A percentile compares a stretch with the other conserved stretches of the same genome.
phyloP scores from a whole-genome alignment of 805 yeast species.

The Suhomyces vadensis region DNA sequence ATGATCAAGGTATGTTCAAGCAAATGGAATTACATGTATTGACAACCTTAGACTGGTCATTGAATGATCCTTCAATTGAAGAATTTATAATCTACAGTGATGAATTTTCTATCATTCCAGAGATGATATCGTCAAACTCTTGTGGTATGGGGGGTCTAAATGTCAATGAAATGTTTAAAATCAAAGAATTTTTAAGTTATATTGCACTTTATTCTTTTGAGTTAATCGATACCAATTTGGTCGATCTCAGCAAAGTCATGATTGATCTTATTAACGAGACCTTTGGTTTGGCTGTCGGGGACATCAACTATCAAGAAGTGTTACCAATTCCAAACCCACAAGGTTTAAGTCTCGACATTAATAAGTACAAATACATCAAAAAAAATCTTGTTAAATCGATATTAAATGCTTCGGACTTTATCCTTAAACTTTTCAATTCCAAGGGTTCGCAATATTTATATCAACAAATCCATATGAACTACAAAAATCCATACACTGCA shows the following conservation, averaged over 20 bases:
- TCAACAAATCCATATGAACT: constrained; percentile 9
- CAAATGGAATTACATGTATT: constrained; percentile 81
- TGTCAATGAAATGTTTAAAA: constrained; percentile 38
- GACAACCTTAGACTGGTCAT: constrained; percentile 69
- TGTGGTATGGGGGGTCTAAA: constrained; percentile 8
- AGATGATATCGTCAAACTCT: neutral
- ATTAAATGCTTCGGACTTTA: constrained; percentile 28
- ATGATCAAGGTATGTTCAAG: constrained; percentile 45
- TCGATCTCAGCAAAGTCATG: constrained; percentile 32
- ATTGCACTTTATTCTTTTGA: constrained; percentile 49
- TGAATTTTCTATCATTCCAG: constrained; percentile 25
- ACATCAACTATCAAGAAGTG: constrained; percentile 11
- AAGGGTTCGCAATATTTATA: constrained; percentile 32
- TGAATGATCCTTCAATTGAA: constrained; percentile 58
- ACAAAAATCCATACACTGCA: constrained; percentile 6
- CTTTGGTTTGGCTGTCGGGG: constrained; percentile 11
- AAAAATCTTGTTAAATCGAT: constrained; percentile 28
- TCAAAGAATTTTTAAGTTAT: constrained; percentile 53
- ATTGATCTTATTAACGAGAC: constrained; percentile 23
- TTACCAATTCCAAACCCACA: neutral
- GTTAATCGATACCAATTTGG: constrained; percentile 36
- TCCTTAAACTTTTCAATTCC: constrained; percentile 27
- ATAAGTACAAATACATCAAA: constrained; percentile 20
- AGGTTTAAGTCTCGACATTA: constrained; percentile 5
- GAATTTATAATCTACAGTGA: constrained; percentile 34